Evolutionary conservation across 805 yeast genomes (phyloP), one percentile per base, ranked within the genome.

Genomic region (Yamadazyma nakazawae): DNA sequence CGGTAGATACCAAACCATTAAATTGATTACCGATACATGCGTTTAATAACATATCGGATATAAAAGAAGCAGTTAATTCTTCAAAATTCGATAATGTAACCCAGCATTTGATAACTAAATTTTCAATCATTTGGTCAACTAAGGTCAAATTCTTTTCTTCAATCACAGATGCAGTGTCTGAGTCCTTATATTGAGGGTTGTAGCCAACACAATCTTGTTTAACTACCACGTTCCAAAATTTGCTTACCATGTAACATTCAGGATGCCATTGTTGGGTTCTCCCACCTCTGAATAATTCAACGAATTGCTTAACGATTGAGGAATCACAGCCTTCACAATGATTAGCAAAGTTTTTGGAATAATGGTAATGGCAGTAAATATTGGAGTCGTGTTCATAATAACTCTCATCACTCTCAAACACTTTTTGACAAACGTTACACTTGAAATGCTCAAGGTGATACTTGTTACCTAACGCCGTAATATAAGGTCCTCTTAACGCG

Each of bases 261-360:
- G 97, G 98, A 66, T 94, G 99, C 99, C 99, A 94, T 62, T 89
- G 96, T 63, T 91, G 96, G 48, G 87, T 85, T 55, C 84, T 78
- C 18, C 97, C 97, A 42, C 97, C 96, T 55, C 94, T 77, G 50
- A 82, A 88, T 38, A 92, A 81, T 64, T 92, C 97, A 32, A 92
- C 96, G 64, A 90, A 94, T 61, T 94, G 98, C 61, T 90, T 90
- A 32, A 95, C 79, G 43, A 95, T 94, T 1, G 97, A 88, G 32
- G 88, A 84, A 48, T 83, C 78, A 68, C 99, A 94, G 28, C 98
- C 97, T 68, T 88, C 95, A 68, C 99, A 94, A 47, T 84, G 83
- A 28, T 85, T 84, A 1, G 98, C 96, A 63, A 83, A 85, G 42
- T 80, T 70, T 53, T 83, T 82, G n/a, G 96, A 83, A 61, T 89